A percentile compares a stretch with the other conserved stretches of the same genome.
Conservation (phyloP, 257 asterid species). For the Salvia hispanica region DNA sequence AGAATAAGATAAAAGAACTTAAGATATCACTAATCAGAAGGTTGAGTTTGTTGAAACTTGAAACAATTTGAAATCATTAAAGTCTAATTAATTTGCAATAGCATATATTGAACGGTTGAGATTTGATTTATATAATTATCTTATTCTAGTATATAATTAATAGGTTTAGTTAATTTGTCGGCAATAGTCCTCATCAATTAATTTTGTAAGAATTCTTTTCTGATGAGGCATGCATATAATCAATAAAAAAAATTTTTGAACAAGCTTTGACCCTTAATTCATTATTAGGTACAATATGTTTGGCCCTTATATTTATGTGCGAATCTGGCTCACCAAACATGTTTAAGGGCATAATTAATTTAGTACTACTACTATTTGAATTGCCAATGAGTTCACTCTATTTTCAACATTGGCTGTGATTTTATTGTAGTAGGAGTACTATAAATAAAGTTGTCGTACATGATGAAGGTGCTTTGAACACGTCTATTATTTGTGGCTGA, state of each 20-base stretch:
- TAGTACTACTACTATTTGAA: background rate
- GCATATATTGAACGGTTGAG: too few species aligned
- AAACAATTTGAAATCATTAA: too few species aligned
- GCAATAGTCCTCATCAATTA: background rate
- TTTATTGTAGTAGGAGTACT: background rate
- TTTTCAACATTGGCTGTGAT: background rate
- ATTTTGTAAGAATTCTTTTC: too few species aligned
- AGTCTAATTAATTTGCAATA: too few species aligned
- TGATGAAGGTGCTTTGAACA: background rate
- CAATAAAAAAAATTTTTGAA: background rate
- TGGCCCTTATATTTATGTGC: background rate
- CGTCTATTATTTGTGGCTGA: background rate
- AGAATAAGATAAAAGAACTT: too few species aligned
- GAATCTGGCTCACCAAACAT: background rate
- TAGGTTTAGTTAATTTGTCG: background rate
- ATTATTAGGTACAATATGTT: background rate
- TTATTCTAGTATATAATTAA: too few species aligned
- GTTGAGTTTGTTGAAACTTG: too few species aligned
- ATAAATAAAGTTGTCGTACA: background rate
- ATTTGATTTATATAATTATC: too few species aligned
- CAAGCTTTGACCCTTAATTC: conserved; percentile 1
- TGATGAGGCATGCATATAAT: background rate
- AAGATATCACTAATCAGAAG: too few species aligned
- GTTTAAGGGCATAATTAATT: background rate
- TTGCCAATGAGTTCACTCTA: background rate